Conservation (phyloP, 2,329 filamentous ascomycete genomes). For the Epichloe amarillans region DNA sequence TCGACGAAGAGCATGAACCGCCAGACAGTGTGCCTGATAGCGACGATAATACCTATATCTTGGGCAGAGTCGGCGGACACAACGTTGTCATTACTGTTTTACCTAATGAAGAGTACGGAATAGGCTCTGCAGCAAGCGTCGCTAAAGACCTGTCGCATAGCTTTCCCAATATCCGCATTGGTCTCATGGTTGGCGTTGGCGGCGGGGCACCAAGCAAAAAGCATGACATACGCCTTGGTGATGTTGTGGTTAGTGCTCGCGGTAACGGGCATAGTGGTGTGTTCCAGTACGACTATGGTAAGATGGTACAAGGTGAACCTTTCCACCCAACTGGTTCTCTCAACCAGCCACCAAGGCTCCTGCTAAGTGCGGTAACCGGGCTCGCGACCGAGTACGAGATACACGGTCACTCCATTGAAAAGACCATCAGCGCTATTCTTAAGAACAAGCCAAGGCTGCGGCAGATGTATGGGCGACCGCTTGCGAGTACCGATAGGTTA, state of each 20-base stretch:
- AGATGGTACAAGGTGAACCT: background rate
- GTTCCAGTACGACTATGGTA: background rate
- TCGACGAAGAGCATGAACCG: constrained; percentile 20
- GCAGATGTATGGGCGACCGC: background rate
- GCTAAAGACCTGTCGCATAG: constrained; percentile 15
- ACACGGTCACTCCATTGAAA: too few relatives aligned
- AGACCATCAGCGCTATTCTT: too few relatives aligned
- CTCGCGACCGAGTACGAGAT: too few relatives aligned
- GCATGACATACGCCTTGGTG: constrained; percentile 20
- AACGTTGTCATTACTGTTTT: constrained; percentile 9
- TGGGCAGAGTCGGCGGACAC: constrained; percentile 7
- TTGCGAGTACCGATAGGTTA: too few relatives aligned
- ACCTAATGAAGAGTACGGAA: constrained; percentile 5
- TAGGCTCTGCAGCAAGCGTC: constrained; percentile 9
- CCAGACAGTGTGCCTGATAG: constrained; percentile 11
- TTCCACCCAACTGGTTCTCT: too few relatives aligned
- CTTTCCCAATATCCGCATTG: constrained; percentile 17
- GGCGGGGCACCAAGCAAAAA: constrained; percentile 20
- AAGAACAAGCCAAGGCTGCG: too few relatives aligned
- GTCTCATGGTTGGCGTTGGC: constrained; percentile 7
- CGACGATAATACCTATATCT: constrained; percentile 7
- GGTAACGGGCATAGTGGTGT: too few relatives aligned
- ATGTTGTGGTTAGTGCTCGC: constrained; percentile 13
- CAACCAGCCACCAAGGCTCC: too few relatives aligned
- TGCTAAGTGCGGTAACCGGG: too few relatives aligned